Evolutionary conservation across 2,329 filamentous ascomycete genomes (phyloP), one percentile per base, ranked within the genome.

Genomic region (Aspergillus clavatus): DNA sequence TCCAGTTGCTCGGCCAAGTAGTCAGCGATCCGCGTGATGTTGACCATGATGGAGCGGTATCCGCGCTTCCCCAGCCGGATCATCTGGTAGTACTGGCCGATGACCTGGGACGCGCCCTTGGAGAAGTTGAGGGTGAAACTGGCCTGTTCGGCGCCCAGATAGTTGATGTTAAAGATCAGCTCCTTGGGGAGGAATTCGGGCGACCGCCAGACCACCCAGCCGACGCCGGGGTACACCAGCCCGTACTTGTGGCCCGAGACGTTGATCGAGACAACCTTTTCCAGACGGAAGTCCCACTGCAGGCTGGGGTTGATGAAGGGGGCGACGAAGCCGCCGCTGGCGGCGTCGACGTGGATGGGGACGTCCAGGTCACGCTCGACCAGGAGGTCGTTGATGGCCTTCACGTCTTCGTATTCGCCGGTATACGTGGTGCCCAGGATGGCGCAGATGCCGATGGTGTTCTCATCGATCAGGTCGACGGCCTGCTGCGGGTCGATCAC

Each of bases 151-250:
- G 91, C 90, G 40, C 91, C 91, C 5, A 96, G 84, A 72, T 97
- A 97, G 78, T 96, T 96, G 79, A 97, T 96, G 78, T 95, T 96
- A 81, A 97, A 97, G 59, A 97, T 89, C 18, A 96, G 83, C 61
- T 96, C 90, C 63, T 91, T 79, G 6, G 91, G 91, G 2, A 95
- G 79, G 70, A 78, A 93, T 66, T 93, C 84, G 40, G 87, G 80
- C 29, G 82, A 80, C 38, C 90, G 82, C 89, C 90, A 96, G 54
- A 96, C 76, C 8, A 91, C 83, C 91, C 91, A 97, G 47, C 91
- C 91, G 11, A 97, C 87, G 66, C 91, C 90, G 0, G 90, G 90
- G 65, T 96, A 95, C 40, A 94, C 77, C 40, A 81, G 70, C 12
- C 83, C 82, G 55, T 86, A 84, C 74, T 96, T 96, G 77, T 96